Conservation (phyloP, 2,329 filamentous ascomycete genomes). For the Magnaporthiopsis rhizophila region DNA sequence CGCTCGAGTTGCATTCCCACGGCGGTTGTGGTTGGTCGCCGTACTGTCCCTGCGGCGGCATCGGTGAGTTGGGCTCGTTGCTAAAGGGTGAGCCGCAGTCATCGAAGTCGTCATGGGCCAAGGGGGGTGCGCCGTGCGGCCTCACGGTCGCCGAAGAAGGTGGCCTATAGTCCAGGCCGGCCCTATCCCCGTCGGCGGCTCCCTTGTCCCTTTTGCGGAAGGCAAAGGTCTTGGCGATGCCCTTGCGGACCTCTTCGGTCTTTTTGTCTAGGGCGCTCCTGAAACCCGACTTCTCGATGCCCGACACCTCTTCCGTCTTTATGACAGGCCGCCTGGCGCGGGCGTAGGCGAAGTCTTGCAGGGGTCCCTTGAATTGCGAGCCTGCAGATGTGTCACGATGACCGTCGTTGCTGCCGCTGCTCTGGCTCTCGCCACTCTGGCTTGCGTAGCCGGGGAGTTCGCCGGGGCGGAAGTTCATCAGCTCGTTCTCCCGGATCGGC, state of each 20-base stretch:
- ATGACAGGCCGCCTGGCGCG: slow-evolving; percentile 34
- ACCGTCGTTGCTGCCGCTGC: slow-evolving; percentile 28
- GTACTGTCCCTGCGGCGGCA: slow-evolving; percentile 9
- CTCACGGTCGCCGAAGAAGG: slow-evolving; percentile 31
- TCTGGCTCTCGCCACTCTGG: slow-evolving; percentile 27
- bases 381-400: slow-evolving; percentile 20
- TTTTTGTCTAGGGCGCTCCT: slow-evolving; percentile 45
- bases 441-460: slow-evolving; percentile 16
- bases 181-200: slow-evolving; percentile 14
- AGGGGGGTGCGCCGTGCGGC: slow-evolving; percentile 14
- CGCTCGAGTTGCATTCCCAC: background rate
- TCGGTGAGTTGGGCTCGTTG: slow-evolving; percentile 8
- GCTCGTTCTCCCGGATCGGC: slow-evolving; percentile 24
- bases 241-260: slow-evolving; percentile 46
- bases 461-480: slow-evolving; percentile 16
- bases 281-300: slow-evolving; percentile 47
- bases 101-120: slow-evolving; percentile 14
- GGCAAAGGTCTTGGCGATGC: slow-evolving; percentile 44
- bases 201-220: slow-evolving; percentile 40
- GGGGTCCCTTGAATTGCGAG: slow-evolving; percentile 20
- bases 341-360: slow-evolving; percentile 36
- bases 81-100: slow-evolving; percentile 10
- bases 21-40: slow-evolving; percentile 24
- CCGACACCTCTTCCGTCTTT: slow-evolving; percentile 42
- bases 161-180: slow-evolving; percentile 20